Evolutionary conservation across 164 flowering plant species (phyloP), one percentile per base, ranked within the genome.

Genomic region (Liriodendron chinense): DNA sequence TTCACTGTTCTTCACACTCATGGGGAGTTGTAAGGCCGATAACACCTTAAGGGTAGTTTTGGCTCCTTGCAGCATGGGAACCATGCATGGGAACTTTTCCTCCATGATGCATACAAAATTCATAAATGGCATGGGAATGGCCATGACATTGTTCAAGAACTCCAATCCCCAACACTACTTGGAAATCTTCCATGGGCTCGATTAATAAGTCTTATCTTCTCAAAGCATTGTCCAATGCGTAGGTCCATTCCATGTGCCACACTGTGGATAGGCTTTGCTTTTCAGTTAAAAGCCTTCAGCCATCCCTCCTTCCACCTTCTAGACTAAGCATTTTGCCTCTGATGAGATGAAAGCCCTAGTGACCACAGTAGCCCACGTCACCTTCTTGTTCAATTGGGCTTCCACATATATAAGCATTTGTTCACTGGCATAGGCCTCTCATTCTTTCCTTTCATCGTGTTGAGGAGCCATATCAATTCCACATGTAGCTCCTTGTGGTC

Each of bases 51-150:
- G 6, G 53, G 8, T 47, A 4, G 28, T 16, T 18, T 69, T 69
- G n/a, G 71, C 14, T 22, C 50, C 71, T 69, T 28, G 71, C 71
- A 69, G 23, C 71, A 69, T 34, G 13, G n/a, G n/a, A n/a, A n/a
- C n/a, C n/a, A n/a, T n/a, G n/a, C n/a, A n/a, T n/a, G n/a, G 71
- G 9, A 21, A 47, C 28, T 18, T 20, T 69, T 34, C 71, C n/a
- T 69, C 71, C 71, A 69, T 28, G 50, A 34, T 34, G 43, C 43
- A 34, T 34, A 34, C 1, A 1, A 1, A 34, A 34, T 34, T 34
- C 43, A 34, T 7, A 34, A 69, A 69, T 34, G 71, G 71, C 22
- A 69, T 69, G 71, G 71, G 49, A 34, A 34, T 34, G 43, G 53
- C 71, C 71, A 28, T 68, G 5, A 68, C 71, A 16, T 8, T 34